Base-by-base conservation (phyloP, 2,329 filamentous ascomycete genomes). In the Neocatenulostroma microsporum region DNA sequence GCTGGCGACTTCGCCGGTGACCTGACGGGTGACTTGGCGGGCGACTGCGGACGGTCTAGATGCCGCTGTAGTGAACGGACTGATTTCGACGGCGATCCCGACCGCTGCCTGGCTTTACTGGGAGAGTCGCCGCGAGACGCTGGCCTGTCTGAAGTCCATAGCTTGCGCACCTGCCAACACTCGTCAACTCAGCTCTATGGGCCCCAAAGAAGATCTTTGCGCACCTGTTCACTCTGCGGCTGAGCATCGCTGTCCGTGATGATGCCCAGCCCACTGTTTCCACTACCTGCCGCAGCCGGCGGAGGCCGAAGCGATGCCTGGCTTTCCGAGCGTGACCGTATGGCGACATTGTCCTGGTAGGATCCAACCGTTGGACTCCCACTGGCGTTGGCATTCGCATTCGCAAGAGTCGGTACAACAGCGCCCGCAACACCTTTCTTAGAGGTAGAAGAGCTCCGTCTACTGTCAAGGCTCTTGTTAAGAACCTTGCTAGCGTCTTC, bases 381-480 rank as follows among this genome's bases (percentile, higher is more conserved):
- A 7, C 21, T 19, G 10, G 41, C 20, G 19, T 31, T 31, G 11
- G n/a, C n/a, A 5, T 19, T 27, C 3, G 26, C 34, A n/a, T 23
- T 25, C 7, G 44, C 44, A 13, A 41, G 28, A 2, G 37, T 40
- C 5, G 42, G 35, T 6, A 45, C 44, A 5, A 48, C 34, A 11
- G 40, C 37, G 9, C 43, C 44, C 2, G 62, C 76, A 8, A 78
- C 60, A 23, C 82, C 81, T 57, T 86, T 88, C 62, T 83, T 88
- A 40, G 84, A 93, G 36, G 75, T 82, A 11, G 82, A 84, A 61
- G 88, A 95, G 57, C 85, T 94, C 28, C 89, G 81, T 35, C 89
- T 79, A 62, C 84, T 94, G 59, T 95, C 88, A 18, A 96, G 74
- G 58, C 85, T 94, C 64, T 85, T 93, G 41, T 81, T 88, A 11